Percentiles rank a stretch among this genome's conserved stretches.
Conservation (phyloP, 352 stramenopile genomes). For the Globisporangium orthogonon region DNA sequence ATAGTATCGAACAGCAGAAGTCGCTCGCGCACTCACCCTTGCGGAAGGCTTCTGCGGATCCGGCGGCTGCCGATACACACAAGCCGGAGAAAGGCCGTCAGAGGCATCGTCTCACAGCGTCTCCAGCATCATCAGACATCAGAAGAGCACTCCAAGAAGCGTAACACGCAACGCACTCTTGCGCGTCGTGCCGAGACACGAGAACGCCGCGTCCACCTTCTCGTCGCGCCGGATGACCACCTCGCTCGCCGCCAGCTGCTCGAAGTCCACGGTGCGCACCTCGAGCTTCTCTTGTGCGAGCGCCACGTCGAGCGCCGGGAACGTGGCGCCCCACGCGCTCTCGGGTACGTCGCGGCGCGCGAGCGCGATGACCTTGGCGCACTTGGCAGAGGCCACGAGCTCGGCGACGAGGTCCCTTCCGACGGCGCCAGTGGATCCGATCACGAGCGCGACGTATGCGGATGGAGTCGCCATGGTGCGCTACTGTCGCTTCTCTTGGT, state of each 20-base stretch:
- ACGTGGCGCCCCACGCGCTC: slow-evolving; percentile 27
- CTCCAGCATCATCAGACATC: too few species aligned
- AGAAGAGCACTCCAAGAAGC: too few species aligned
- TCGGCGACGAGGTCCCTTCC: slow-evolving; percentile 65
- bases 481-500: too few species aligned
- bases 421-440: slow-evolving; percentile 12
- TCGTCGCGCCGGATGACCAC: slow-evolving; percentile 16
- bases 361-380: slow-evolving; percentile 53
- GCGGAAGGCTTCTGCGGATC: slow-evolving; percentile 55
- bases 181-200: slow-evolving; percentile 64
- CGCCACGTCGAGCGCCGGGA: slow-evolving; percentile 35
- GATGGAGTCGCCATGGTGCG: too few species aligned
- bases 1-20: too few species aligned
- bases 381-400: slow-evolving; percentile 47
- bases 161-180: slow-evolving; percentile 23
- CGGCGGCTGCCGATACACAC: slow-evolving; percentile 22
- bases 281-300: slow-evolving; percentile 43
- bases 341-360: slow-evolving; percentile 47
- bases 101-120: too few species aligned
- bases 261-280: slow-evolving; percentile 47
- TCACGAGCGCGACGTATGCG: too few species aligned
- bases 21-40: slow-evolving; percentile 29
- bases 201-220: slow-evolving; percentile 61
- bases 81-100: too few species aligned
- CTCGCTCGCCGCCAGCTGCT: slow-evolving; percentile 29